A percentile compares a stretch with the other conserved stretches of the same genome.
Conservation (phyloP, 768 basidiomycete genomes). For the Tephrocybe sp. region DNA sequence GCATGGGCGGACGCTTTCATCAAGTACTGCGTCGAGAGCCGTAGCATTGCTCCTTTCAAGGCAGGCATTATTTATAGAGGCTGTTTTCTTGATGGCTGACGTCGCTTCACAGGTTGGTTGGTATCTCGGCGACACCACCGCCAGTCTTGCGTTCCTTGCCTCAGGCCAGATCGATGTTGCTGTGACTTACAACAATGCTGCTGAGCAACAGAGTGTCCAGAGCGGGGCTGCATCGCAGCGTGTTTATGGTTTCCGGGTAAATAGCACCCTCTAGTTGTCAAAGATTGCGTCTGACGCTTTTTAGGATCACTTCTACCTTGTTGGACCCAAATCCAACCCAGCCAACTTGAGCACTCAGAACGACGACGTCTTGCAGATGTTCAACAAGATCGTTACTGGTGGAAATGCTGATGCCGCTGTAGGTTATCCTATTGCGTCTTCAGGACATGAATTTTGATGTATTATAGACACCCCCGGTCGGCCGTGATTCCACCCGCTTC, state of each 20-base stretch:
- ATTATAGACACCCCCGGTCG: slow-evolving; percentile 20
- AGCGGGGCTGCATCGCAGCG: slow-evolving; percentile 30
- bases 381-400: slow-evolving; percentile 42
- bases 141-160: slow-evolving; percentile 41
- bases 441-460: not conserved
- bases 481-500: slow-evolving; percentile 41
- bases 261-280: slow-evolving; percentile 8
- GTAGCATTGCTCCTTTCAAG: slow-evolving; percentile 10
- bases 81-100: not conserved
- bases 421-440: slow-evolving; percentile 4
- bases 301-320: slow-evolving; percentile 51
- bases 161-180: slow-evolving; percentile 44
- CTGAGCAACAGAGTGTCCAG: slow-evolving; percentile 37
- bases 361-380: slow-evolving; percentile 39
- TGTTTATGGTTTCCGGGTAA: slow-evolving; percentile 45
- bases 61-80: not conserved
- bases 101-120: slow-evolving; percentile 41
- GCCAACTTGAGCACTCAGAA: slow-evolving; percentile 29
- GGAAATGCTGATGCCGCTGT: slow-evolving; percentile 45
- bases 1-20: slow-evolving; percentile 20
- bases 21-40: slow-evolving; percentile 11
- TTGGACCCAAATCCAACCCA: slow-evolving; percentile 47
- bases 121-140: slow-evolving; percentile 56
- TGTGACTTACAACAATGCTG: slow-evolving; percentile 51
- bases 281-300: not conserved